Conservation (phyloP, 495 filamentous ascomycete genomes). For the Rostrohypoxylon terebratum region DNA sequence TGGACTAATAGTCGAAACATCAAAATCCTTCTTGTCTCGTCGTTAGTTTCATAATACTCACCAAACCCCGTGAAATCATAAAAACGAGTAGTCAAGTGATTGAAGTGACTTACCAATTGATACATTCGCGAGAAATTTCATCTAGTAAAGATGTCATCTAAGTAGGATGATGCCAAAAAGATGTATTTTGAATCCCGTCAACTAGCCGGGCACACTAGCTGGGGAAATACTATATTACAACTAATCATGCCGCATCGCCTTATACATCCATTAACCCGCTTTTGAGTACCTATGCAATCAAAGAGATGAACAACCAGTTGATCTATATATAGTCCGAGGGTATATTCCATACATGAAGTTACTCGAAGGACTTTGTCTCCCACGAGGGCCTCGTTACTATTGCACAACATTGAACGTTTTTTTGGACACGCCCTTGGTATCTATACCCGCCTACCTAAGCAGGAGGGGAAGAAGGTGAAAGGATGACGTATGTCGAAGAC, state of each 20-base stretch:
- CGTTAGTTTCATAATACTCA: conserved; percentile 25
- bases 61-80: neutral
- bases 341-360: conserved; percentile 39
- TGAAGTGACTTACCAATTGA: neutral
- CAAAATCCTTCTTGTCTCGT: conserved; percentile 28
- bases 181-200: neutral
- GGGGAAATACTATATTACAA: conserved; percentile 13
- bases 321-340: conserved; percentile 40
- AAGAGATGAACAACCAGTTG: conserved; percentile 17
- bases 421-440: conserved; percentile 15
- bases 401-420: conserved; percentile 12
- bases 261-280: conserved; percentile 7
- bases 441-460: neutral
- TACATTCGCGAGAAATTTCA: neutral
- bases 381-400: conserved; percentile 20
- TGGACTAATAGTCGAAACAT: neutral
- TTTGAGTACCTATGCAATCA: conserved; percentile 1
- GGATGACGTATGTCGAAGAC: neutral
- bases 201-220: neutral
- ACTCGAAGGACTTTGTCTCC: conserved; percentile 6
- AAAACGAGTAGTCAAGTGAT: neutral
- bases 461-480: conserved; percentile 4
- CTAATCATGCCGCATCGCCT: neutral
- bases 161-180: neutral
- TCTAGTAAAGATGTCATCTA: neutral